Evolutionary conservation across 1,284 basidiomycete species (phyloP).

Genomic region (Takashimella koratensis): DNA sequence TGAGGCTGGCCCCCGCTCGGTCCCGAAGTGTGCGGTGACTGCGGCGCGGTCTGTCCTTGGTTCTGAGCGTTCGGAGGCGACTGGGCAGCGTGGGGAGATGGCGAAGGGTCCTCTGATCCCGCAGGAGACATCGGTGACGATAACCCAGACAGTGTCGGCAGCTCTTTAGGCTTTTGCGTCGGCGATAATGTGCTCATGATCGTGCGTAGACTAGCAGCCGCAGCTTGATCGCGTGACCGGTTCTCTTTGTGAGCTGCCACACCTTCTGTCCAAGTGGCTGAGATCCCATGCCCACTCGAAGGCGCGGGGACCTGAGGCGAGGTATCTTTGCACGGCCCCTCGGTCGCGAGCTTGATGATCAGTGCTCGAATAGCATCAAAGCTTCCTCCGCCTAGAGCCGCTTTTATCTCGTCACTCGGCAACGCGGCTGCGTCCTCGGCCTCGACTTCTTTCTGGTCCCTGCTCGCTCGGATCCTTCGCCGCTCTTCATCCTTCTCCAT

Average conservation of each 20-base stretch:
- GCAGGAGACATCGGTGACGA: neutral
- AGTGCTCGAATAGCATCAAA: conserved; percentile 45
- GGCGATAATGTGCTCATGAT: conserved; percentile 5
- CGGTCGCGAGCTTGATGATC: conserved; percentile 41
- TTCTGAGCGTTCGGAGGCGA: neutral
- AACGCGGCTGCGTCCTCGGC: conserved; percentile 32
- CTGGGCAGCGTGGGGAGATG: neutral
- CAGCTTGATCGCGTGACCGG: neutral
- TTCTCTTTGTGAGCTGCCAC: neutral
- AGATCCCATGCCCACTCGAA: neutral
- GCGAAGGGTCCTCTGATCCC: neutral
- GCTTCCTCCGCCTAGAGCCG: conserved; percentile 29
- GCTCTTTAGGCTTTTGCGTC: conserved; percentile 1
- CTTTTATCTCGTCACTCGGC: conserved; percentile 28
- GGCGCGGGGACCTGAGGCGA: neutral
- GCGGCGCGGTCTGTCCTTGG: neutral
- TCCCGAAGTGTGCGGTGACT: neutral
- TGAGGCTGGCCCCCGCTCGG: conserved; percentile 14
- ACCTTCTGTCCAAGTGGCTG: neutral
- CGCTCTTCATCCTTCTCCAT: conserved; percentile 44
- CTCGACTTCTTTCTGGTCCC: conserved; percentile 22
- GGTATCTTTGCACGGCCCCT: conserved; percentile 34
- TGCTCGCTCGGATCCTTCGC: conserved; percentile 21
- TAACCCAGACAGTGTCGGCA: conserved; percentile 1
- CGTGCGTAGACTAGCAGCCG: neutral